phyloP scores from a whole-genome alignment of 2,329 filamentous ascomycete genomes.

The Phyllosticta citriasiana region DNA sequence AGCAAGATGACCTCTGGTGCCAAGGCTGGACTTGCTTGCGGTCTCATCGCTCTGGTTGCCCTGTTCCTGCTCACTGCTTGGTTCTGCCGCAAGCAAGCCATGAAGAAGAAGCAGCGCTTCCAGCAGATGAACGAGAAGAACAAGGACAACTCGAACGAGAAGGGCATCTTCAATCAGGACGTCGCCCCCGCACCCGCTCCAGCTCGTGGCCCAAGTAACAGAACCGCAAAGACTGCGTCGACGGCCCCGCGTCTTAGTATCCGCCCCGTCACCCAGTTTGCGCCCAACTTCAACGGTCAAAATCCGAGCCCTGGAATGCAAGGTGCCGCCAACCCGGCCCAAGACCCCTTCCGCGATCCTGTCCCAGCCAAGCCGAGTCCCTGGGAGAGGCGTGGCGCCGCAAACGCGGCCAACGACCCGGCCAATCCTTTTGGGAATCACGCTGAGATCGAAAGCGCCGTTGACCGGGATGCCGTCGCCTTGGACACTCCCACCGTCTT shows the following conservation, averaged over 20 bases:
- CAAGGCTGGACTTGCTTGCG: constrained; percentile 79
- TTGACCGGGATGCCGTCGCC: constrained; percentile 6
- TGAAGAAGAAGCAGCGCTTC: constrained; percentile 53
- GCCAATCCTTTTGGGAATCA: constrained; percentile 27
- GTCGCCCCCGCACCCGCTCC: background rate
- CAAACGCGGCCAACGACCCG: constrained; percentile 21
- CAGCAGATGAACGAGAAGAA: background rate
- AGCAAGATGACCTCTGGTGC: constrained; percentile 36
- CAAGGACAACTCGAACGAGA: background rate
- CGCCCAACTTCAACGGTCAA: constrained; percentile 41
- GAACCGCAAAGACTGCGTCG: constrained; percentile 37
- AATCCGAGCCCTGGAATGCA: background rate
- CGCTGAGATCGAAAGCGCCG: constrained; percentile 25
- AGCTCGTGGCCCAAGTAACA: constrained; percentile 23
- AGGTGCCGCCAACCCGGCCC: background rate
- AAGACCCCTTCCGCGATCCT: constrained; percentile 11
- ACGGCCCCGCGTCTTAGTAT: constrained; percentile 73
- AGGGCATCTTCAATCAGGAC: background rate
- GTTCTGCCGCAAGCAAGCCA: constrained; percentile 16
- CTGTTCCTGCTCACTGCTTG: constrained; percentile 62
- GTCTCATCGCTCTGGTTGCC: constrained; percentile 60
- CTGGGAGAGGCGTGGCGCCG: constrained; percentile 30
- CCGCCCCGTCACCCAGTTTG: constrained; percentile 74
- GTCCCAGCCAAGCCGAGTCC: constrained; percentile 21
- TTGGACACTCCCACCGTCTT: constrained; percentile 6